Evolutionary conservation across 345 rosid genomes (phyloP).

Genomic region (Hibiscus trionum): DNA sequence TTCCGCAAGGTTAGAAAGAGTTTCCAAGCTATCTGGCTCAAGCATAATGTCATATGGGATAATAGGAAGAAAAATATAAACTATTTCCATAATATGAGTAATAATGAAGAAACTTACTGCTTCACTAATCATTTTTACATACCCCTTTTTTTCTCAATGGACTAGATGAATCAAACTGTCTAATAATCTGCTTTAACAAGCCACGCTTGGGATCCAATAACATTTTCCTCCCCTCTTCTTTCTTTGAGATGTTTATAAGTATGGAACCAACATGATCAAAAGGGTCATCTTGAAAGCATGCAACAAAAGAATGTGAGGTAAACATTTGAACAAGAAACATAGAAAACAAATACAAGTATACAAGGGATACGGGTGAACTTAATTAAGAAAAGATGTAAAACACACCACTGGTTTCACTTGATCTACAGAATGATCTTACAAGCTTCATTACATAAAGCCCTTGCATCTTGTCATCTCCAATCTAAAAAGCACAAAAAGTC

Average conservation of each 20-base stretch:
- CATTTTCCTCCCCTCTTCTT: conserved; percentile 68
- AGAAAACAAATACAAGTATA: not conserved
- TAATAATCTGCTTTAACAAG: conserved; percentile 69
- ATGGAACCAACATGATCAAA: conserved; percentile 80
- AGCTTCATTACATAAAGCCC: conserved; percentile 78
- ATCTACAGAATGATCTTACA: conserved; percentile 80
- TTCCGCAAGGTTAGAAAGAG: not conserved
- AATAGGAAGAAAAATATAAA: not conserved
- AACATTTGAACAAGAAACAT: not conserved
- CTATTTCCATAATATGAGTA: not conserved
- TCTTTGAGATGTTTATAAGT: conserved; percentile 82
- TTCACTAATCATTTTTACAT: conserved; percentile 19
- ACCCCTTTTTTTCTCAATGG: conserved; percentile 84
- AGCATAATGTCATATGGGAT: not conserved
- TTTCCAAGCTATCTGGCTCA: conserved; percentile 1
- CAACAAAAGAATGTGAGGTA: conserved; percentile 13
- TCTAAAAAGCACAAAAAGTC: conserved; percentile 30
- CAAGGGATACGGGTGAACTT: not conserved
- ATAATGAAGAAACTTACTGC: not conserved
- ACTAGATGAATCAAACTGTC: conserved; percentile 70
- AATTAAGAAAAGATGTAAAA: conserved; percentile 12
- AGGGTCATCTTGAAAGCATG: conserved; percentile 56
- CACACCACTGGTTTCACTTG: conserved; percentile 47
- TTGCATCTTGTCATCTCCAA: conserved; percentile 64
- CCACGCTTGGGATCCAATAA: conserved; percentile 73